These are phyloP conservation scores for Sarocladium kiliense DNA, from an alignment of 2,329 filamentous ascomycete genomes.

Conservation along the genomic window DNA sequence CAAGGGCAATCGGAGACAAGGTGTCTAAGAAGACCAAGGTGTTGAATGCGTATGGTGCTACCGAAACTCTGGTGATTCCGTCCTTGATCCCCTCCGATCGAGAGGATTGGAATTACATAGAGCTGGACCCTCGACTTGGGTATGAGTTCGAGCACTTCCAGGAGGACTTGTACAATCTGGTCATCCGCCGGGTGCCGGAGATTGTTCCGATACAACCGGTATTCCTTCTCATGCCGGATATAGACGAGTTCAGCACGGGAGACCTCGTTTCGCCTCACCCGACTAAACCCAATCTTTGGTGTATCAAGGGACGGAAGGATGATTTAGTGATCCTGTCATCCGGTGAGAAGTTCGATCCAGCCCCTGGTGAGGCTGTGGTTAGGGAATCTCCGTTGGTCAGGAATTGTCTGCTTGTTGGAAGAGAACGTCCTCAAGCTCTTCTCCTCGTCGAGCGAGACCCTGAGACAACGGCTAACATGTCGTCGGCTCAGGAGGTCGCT, in stretches of 20 bases:
- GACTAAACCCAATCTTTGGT: constrained; percentile 25
- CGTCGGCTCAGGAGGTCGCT: constrained; percentile 15
- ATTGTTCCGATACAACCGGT: constrained; percentile 23
- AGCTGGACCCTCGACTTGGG: constrained; percentile 15
- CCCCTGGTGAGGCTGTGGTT: constrained; percentile 28
- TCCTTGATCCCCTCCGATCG: constrained; percentile 15
- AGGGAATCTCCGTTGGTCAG: constrained; percentile 21
- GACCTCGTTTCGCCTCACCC: constrained; percentile 37
- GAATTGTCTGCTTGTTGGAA: constrained; percentile 27
- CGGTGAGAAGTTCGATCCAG: constrained; percentile 37
- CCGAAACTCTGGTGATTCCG: constrained; percentile 21
- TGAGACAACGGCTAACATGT: not conserved
- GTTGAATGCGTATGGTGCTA: constrained; percentile 23
- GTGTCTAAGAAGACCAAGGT: constrained; percentile 20
- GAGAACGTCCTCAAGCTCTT: constrained; percentile 19
- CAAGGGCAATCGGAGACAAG: constrained; percentile 22
- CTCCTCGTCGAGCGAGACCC: constrained; percentile 30
- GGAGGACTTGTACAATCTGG: constrained; percentile 25
- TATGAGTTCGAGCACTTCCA: constrained; percentile 17
- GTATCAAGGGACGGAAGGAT: constrained; percentile 30
- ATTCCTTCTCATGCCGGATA: constrained; percentile 35
- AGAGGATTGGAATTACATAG: constrained; percentile 26
- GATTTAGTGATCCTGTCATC: constrained; percentile 36
- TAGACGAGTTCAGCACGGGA: constrained; percentile 35
- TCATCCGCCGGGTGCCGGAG: constrained; percentile 23